Base-by-base conservation (phyloP, 163 green algal species). In the Prototheca wickerhamii region DNA sequence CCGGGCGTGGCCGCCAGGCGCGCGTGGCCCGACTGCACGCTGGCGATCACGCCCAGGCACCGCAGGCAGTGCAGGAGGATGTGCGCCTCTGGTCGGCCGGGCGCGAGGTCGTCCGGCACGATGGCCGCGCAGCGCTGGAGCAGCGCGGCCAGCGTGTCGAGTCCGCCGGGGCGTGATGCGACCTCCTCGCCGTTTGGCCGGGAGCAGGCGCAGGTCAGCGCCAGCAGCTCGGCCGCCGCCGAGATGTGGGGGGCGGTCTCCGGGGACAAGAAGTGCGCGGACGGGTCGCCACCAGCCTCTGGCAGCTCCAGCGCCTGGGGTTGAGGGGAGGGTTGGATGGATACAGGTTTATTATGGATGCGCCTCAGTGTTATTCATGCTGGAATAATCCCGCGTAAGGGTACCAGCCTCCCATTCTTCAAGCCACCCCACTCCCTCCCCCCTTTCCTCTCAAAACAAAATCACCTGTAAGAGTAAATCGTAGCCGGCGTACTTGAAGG, bases 401-500 rank as follows among this genome's bases (percentile, higher is more conserved):
- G n/a, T n/a, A n/a, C n/a, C n/a, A n/a, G n/a, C n/a, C n/a, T n/a
- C n/a, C n/a, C n/a, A n/a, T n/a, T n/a, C n/a, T n/a, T n/a, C n/a
- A n/a, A n/a, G n/a, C n/a, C n/a, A n/a, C n/a, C n/a, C n/a, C n/a
- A n/a, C n/a, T n/a, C n/a, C n/a, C n/a, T n/a, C n/a, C n/a, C n/a
- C n/a, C n/a, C n/a, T n/a, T n/a, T n/a, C n/a, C n/a, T n/a, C n/a
- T n/a, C n/a, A n/a, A 35, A 63, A 40, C 32, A 78, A 66, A 2
- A 92, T 68, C 23, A 71, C 82, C 40, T 83, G 69, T 64, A 97
- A 69, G 67, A 97, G 85, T 77, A 92, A 70, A 0, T 80, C 77
- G 73, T 94, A 97, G 31, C 89, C 91, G 3, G 91, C 88, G 63
- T 97, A 97, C 78, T 95, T 96, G 86, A 88, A 97, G 18, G 86